Percentiles rank a stretch among this genome's conserved stretches.
Conservation (phyloP, 2,329 filamentous ascomycete species). For the Curvularia lunata region DNA sequence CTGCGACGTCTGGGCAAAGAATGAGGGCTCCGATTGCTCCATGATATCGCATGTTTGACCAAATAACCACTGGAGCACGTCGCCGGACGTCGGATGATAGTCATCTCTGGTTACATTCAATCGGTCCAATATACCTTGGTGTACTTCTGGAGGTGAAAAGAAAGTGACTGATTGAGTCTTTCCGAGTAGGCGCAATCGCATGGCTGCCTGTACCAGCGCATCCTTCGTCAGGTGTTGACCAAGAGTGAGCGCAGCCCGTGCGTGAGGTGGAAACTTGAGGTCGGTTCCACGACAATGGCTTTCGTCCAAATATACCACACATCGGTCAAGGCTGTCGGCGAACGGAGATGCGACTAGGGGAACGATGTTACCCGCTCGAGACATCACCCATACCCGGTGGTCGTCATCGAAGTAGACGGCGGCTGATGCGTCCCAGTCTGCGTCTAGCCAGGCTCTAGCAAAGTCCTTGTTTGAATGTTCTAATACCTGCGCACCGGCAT, state of each 20-base stretch:
- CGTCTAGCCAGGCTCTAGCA: slow-evolving; percentile 58
- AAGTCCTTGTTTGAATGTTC: slow-evolving; percentile 64
- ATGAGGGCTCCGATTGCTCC: slow-evolving; percentile 65
- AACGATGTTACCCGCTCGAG: slow-evolving; percentile 45
- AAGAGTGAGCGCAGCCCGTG: slow-evolving; percentile 62
- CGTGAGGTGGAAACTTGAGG: slow-evolving; percentile 59
- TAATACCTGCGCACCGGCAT: slow-evolving; percentile 68
- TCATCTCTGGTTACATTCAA: not conserved
- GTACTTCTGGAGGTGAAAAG: slow-evolving; percentile 65
- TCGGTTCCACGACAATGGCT: slow-evolving; percentile 68
- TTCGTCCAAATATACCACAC: slow-evolving; percentile 66
- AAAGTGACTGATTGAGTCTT: slow-evolving; percentile 62
- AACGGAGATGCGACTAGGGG: slow-evolving; percentile 63
- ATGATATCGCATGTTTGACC: slow-evolving; percentile 67
- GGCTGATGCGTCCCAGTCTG: slow-evolving; percentile 54
- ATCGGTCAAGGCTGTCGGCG: slow-evolving; percentile 58
- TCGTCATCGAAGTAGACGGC: slow-evolving; percentile 62
- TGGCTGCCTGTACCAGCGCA: slow-evolving; percentile 69
- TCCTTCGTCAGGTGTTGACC: slow-evolving; percentile 66
- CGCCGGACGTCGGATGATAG: slow-evolving; percentile 52
- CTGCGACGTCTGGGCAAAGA: slow-evolving; percentile 65
- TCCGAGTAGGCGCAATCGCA: slow-evolving; percentile 67
- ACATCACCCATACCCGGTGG: slow-evolving; percentile 56
- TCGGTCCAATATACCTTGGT: slow-evolving; percentile 63
- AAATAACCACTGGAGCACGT: slow-evolving; percentile 68